Evolutionary conservation across 2,329 filamentous ascomycete species (phyloP).

Genomic region (Emericellopsis cladophorae): DNA sequence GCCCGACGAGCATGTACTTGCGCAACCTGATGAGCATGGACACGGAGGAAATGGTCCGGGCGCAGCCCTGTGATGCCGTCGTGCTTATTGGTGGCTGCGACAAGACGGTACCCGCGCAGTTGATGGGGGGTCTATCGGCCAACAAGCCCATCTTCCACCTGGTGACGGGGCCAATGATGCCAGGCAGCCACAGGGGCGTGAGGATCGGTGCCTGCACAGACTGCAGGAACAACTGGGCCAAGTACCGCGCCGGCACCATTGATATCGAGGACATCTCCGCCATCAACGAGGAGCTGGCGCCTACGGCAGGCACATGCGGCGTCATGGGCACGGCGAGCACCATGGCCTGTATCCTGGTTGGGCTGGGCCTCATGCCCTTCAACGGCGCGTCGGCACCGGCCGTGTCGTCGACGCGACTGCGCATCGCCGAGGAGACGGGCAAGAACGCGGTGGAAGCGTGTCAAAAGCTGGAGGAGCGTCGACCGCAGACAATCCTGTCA

Average conservation of each 20-base stretch:
- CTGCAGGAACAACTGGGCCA: slow-evolving; percentile 62
- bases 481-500: slow-evolving; percentile 58
- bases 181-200: slow-evolving; percentile 50
- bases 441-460: slow-evolving; percentile 56
- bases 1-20: slow-evolving; percentile 63
- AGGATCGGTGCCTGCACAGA: slow-evolving; percentile 64
- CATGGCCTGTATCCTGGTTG: slow-evolving; percentile 76
- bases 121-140: slow-evolving; percentile 65
- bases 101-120: slow-evolving; percentile 60
- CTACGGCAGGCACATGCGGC: slow-evolving; percentile 69
- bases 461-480: slow-evolving; percentile 53
- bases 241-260: slow-evolving; percentile 49
- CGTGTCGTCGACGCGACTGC: slow-evolving; percentile 63
- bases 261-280: slow-evolving; percentile 60
- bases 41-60: slow-evolving; percentile 65
- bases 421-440: slow-evolving; percentile 64
- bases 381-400: slow-evolving; percentile 69
- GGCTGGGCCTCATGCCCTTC: slow-evolving; percentile 68
- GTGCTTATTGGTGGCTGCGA: slow-evolving; percentile 62
- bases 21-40: slow-evolving; percentile 70
- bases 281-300: slow-evolving; percentile 61
- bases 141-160: slow-evolving; percentile 60
- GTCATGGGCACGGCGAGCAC: slow-evolving; percentile 91
- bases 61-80: slow-evolving; percentile 57
- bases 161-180: slow-evolving; percentile 65